These are phyloP conservation scores for Lupinus albus DNA, from an alignment of 306 rosid genomes.

Conservation along the genomic window DNA sequence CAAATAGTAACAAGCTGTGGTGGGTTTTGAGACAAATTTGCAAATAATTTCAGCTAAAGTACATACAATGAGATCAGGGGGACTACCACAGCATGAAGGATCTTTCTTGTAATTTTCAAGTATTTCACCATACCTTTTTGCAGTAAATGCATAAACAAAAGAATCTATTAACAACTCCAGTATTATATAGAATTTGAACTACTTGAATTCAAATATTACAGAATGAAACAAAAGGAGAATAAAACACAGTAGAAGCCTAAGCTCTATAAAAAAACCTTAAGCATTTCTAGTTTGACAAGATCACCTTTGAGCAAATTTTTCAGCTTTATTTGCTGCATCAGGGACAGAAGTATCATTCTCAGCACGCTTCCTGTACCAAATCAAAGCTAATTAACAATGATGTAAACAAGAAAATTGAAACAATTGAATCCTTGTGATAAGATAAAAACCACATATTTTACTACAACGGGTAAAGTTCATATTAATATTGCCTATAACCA, in stretches of 20 bases:
- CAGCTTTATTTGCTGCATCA: constrained; percentile 74
- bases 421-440: neutral
- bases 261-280: too few relatives aligned
- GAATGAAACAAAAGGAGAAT: constrained; percentile 6
- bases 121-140: constrained; percentile 73
- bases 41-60: constrained; percentile 18
- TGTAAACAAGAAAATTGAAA: constrained; percentile 14
- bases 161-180: constrained; percentile 23
- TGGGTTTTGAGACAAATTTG: neutral
- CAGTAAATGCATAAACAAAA: constrained; percentile 36
- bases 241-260: neutral
- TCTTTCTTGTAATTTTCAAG: constrained; percentile 85
- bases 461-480: too few relatives aligned
- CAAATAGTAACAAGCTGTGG: constrained; percentile 5
- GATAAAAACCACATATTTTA: too few relatives aligned
- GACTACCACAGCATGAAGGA: constrained; percentile 81
- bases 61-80: constrained; percentile 82
- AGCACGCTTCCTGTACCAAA: constrained; percentile 71
- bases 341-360: constrained; percentile 73
- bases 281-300: too few relatives aligned
- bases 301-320: constrained; percentile 44
- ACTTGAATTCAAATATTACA: neutral
- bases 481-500: neutral
- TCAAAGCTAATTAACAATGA: neutral
- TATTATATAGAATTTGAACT: constrained; percentile 21